Evolutionary conservation across 73 alveolate genomes (phyloP).

Genomic region (Stentor roeselii): DNA sequence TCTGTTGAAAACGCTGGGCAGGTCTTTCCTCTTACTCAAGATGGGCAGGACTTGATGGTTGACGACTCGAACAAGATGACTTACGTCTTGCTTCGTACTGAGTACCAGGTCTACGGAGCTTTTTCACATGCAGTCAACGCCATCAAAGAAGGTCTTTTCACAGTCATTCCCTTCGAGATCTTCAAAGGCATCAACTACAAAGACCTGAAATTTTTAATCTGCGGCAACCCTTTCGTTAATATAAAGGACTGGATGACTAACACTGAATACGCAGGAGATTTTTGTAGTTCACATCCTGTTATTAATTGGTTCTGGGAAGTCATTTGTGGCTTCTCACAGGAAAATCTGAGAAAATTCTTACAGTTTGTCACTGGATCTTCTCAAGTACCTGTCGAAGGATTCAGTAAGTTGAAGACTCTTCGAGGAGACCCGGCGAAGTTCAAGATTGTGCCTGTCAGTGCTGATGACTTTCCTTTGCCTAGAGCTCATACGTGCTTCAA

Average conservation of each 20-base stretch:
- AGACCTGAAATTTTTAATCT: conserved; percentile 63
- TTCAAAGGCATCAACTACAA: conserved; percentile 49
- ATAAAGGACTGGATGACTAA: conserved; percentile 90
- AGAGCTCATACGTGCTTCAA: conserved; percentile 97
- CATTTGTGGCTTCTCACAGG: conserved; percentile 55
- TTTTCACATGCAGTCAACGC: conserved; percentile 48
- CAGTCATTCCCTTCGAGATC: conserved; percentile 54
- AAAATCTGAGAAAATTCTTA: conserved; percentile 74
- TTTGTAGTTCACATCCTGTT: conserved; percentile 53
- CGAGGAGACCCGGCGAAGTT: conserved; percentile 82
- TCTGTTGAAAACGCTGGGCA: conserved; percentile 30
- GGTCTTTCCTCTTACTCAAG: conserved; percentile 39
- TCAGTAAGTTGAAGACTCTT: conserved; percentile 59
- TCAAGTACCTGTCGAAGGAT: conserved; percentile 94
- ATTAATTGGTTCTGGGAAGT: conserved; percentile 96
- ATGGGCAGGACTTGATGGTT: conserved; percentile 45
- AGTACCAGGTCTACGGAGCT: conserved; percentile 43
- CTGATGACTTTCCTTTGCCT: conserved; percentile 62
- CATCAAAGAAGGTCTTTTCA: conserved; percentile 47
- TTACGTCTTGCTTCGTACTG: conserved; percentile 34
- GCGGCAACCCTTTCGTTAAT: conserved; percentile 77
- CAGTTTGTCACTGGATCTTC: conserved; percentile 92
- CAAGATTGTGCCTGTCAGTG: conserved; percentile 67
- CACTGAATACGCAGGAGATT: conserved; percentile 81
- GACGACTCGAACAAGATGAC: conserved; percentile 27